A percentile compares a stretch with the other conserved stretches of the same genome.
Conservation (phyloP, 306 rosid genomes). For the Prosopis cineraria region DNA sequence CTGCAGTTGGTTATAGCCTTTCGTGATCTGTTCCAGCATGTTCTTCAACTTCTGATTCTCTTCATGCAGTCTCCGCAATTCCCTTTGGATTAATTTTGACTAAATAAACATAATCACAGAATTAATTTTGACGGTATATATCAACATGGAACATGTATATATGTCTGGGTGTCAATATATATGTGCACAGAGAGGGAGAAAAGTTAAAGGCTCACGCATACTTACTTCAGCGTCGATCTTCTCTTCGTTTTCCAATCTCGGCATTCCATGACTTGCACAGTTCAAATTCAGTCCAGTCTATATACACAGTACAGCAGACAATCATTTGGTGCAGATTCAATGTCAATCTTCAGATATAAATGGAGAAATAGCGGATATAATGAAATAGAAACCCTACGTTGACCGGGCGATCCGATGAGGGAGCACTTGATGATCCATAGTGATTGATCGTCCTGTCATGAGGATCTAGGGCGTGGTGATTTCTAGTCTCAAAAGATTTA, state of each 20-base stretch:
- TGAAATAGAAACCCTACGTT: slow-evolving; percentile 37
- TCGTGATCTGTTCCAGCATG: slow-evolving; percentile 50
- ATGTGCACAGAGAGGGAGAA: not conserved
- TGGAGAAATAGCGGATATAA: not conserved
- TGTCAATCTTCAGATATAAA: not conserved
- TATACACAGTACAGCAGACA: not conserved
- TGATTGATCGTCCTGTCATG: slow-evolving; percentile 4
- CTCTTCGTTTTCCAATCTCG: slow-evolving; percentile 3
- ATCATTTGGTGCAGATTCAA: not conserved
- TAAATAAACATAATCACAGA: not conserved
- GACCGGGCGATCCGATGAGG: slow-evolving; percentile 9
- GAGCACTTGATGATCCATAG: slow-evolving; percentile 24
- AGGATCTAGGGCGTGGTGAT: not conserved
- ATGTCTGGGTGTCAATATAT: not conserved
- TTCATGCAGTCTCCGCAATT: slow-evolving; percentile 45
- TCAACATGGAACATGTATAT: not conserved
- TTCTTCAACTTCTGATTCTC: slow-evolving; percentile 44
- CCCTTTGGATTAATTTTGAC: slow-evolving; percentile 32
- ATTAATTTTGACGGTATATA: not conserved
- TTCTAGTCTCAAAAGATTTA: not conserved
- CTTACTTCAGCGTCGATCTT: slow-evolving; percentile 36
- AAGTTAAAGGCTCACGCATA: not conserved
- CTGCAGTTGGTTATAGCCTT: slow-evolving; percentile 48
- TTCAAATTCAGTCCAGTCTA: slow-evolving; percentile 49
- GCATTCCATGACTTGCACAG: slow-evolving; percentile 26